Evolutionary conservation across 208 protist species (phyloP).

Genomic region (Crithidia acanthocephali): DNA sequence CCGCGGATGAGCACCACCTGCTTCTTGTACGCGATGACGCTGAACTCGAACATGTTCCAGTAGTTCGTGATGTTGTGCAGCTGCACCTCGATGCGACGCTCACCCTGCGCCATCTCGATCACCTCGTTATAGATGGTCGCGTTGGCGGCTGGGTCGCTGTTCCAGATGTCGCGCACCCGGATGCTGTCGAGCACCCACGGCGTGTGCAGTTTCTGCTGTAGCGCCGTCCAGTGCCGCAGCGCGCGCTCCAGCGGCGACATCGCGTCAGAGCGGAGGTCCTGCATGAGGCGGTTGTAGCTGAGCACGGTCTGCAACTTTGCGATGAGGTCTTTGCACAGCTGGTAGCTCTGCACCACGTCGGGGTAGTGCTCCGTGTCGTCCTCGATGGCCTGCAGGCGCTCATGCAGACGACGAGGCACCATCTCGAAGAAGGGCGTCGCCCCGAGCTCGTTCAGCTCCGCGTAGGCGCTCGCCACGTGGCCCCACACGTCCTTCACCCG

Average conservation of each 20-base stretch:
- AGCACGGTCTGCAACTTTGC: slow-evolving; percentile 48
- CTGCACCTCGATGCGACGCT: slow-evolving; percentile 89
- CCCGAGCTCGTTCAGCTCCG: slow-evolving; percentile 80
- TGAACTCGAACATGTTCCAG: slow-evolving; percentile 95
- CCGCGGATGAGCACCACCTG: slow-evolving; percentile 95
- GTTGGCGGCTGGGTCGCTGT: slow-evolving; percentile 90
- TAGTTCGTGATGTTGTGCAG: slow-evolving; percentile 87
- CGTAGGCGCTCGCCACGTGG: slow-evolving; percentile 78
- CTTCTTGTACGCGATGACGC: slow-evolving; percentile 95
- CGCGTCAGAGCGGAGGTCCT: slow-evolving; percentile 94
- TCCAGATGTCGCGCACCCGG: slow-evolving; percentile 89
- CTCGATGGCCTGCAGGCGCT: slow-evolving; percentile 73
- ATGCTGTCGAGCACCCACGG: slow-evolving; percentile 89
- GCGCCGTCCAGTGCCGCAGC: slow-evolving; percentile 74
- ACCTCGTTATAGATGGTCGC: slow-evolving; percentile 95
- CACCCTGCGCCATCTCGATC: slow-evolving; percentile 85
- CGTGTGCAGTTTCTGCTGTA: slow-evolving; percentile 92
- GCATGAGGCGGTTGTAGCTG: slow-evolving; percentile 75
- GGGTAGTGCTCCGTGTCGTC: slow-evolving; percentile 62
- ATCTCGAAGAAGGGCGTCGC: slow-evolving; percentile 95
- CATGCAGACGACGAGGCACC: slow-evolving; percentile 87
- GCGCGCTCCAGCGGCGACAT: slow-evolving; percentile 89
- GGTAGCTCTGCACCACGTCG: slow-evolving; percentile 61
- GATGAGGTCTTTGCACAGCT: slow-evolving; percentile 54
- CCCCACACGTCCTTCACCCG: slow-evolving; percentile 94